Conservation (phyloP, 2,329 filamentous ascomycete genomes). For the Microthyrium microscopicum region DNA sequence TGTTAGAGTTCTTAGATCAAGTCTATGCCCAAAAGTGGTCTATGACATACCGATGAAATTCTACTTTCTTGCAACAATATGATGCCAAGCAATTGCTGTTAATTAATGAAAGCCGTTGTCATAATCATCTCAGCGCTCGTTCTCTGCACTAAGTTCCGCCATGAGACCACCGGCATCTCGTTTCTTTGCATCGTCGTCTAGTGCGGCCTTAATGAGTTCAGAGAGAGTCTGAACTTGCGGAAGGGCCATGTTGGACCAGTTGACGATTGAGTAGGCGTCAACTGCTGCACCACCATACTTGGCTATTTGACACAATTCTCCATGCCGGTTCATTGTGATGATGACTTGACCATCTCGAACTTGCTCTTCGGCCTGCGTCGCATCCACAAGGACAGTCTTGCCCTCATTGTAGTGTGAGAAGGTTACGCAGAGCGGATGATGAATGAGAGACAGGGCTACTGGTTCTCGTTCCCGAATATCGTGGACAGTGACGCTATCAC, state of each 20-base stretch:
- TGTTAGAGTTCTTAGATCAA: no score
- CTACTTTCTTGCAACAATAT: no score
- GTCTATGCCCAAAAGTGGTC: no score
- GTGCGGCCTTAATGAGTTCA: slow-evolving; percentile 50
- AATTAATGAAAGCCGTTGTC: background rate
- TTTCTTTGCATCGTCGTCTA: slow-evolving; percentile 63
- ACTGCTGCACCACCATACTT: slow-evolving; percentile 77
- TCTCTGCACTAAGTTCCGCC: slow-evolving; percentile 69
- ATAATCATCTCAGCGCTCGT: slow-evolving; percentile 45
- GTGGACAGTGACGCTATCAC: slow-evolving; percentile 71
- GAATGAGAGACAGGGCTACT: slow-evolving; percentile 75
- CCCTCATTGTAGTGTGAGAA: slow-evolving; percentile 71
- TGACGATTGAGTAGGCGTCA: slow-evolving; percentile 61
- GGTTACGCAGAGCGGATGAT: slow-evolving; percentile 80
- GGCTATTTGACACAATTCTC: slow-evolving; percentile 78
- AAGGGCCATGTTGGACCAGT: slow-evolving; percentile 58
- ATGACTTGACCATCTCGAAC: slow-evolving; percentile 57
- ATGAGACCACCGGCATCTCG: slow-evolving; percentile 64
- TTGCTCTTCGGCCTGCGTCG: slow-evolving; percentile 60
- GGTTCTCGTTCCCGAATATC: slow-evolving; percentile 74
- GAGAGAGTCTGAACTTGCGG: slow-evolving; percentile 69
- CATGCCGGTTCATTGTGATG: slow-evolving; percentile 74
- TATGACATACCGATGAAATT: no score
- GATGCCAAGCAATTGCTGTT: no score
- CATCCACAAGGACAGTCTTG: slow-evolving; percentile 55